Percentiles rank a stretch among this genome's conserved stretches.
Evolutionary conservation across 192 early-diverging fungal species (phyloP).

Genomic region (Kappamyces sp.): DNA sequence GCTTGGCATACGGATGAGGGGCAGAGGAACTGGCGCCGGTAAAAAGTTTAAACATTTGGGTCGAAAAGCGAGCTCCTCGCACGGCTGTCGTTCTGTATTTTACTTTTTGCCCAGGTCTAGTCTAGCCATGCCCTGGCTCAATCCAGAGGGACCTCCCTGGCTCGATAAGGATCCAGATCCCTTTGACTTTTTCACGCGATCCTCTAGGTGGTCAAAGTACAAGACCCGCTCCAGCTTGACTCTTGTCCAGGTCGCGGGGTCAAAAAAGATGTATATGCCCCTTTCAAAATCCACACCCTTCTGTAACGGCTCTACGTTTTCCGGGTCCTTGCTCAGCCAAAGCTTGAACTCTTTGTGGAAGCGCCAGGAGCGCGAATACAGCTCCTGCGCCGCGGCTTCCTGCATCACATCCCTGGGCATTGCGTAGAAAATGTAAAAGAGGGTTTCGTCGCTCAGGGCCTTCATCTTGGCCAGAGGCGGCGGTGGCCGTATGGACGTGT

Average conservation of each 20-base stretch:
- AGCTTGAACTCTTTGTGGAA: conserved; percentile 91
- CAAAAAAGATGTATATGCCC: conserved; percentile 88
- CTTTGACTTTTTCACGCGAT: conserved; percentile 37
- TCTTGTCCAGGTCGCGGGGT: conserved; percentile 81
- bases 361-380: conserved; percentile 89
- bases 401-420: conserved; percentile 89
- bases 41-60: background rate
- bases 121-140: background rate
- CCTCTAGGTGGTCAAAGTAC: conserved; percentile 84
- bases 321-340: conserved; percentile 84
- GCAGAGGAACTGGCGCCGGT: no score
- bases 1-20: conserved; percentile 21
- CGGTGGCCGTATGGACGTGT: conserved; percentile 44
- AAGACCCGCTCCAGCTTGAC: conserved; percentile 86
- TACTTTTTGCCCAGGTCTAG: no score
- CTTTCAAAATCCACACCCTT: conserved; percentile 58
- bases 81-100: no score
- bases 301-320: conserved; percentile 7
- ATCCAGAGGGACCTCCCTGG: conserved; percentile 4
- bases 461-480: conserved; percentile 66
- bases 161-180: background rate
- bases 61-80: background rate
- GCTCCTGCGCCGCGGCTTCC: conserved; percentile 89
- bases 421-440: conserved; percentile 97
- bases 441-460: conserved; percentile 79